Percentiles rank a stretch among this genome's conserved stretches.
Conservation (phyloP, 192 early-diverging fungal species). For the Podila horticola region DNA sequence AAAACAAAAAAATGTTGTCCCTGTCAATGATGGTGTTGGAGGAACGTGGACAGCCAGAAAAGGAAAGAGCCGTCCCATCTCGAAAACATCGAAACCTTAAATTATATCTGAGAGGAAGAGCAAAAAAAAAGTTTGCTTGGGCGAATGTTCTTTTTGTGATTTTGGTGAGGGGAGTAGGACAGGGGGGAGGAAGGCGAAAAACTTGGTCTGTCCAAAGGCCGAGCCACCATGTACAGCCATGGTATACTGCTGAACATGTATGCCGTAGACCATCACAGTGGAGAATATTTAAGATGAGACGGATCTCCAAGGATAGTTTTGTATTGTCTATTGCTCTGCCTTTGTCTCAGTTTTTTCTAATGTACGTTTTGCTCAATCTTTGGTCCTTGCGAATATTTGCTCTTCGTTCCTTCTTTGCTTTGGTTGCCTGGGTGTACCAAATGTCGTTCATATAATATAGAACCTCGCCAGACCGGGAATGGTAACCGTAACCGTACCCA, state of each 20-base stretch:
- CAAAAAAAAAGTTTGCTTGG: not conserved
- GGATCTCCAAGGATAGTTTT: no score
- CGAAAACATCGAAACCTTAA: not conserved
- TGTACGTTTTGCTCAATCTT: not conserved
- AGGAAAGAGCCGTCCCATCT: not conserved
- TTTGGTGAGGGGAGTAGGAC: not conserved
- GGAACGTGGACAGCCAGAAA: conserved; percentile 2
- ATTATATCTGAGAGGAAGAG: not conserved
- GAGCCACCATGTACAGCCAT: no score
- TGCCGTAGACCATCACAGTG: no score
- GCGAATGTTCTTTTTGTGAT: not conserved
- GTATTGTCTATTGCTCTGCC: no score
- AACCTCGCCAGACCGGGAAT: not conserved
- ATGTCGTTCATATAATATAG: not conserved
- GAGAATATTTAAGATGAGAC: no score
- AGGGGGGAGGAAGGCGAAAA: not conserved
- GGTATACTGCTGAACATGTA: no score
- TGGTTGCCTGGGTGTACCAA: no score
- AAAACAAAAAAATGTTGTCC: not conserved
- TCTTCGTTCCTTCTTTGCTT: no score
- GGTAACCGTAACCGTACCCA: conserved; percentile 20
- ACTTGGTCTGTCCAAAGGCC: no score
- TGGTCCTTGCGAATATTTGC: not conserved
- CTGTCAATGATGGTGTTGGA: not conserved
- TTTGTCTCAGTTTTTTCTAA: no score